phyloP scores from a whole-genome alignment of 2,329 filamentous ascomycete genomes.

The Sphaerulina musiva region DNA sequence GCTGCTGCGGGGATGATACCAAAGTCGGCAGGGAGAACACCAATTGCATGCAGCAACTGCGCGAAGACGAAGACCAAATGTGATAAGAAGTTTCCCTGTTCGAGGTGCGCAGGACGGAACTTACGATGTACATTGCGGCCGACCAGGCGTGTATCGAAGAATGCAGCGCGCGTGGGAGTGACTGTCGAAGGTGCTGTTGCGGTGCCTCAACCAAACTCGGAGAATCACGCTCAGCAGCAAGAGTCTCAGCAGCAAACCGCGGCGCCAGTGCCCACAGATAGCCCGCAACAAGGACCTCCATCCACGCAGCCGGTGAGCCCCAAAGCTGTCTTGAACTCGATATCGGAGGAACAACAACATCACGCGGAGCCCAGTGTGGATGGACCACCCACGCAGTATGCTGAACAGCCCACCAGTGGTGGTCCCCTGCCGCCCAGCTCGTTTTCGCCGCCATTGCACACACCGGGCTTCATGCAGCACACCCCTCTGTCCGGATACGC shows the following conservation, averaged over 20 bases:
- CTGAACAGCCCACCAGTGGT: slow-evolving; percentile 38
- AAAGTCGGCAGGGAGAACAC: slow-evolving; percentile 47
- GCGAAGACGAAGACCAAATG: slow-evolving; percentile 51
- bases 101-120: slow-evolving; percentile 45
- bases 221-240: slow-evolving; percentile 13
- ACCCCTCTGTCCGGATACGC: slow-evolving; percentile 44
- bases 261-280: slow-evolving; percentile 17
- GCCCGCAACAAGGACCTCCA: slow-evolving; percentile 31
- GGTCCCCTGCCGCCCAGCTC: slow-evolving; percentile 26
- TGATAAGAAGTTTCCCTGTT: slow-evolving; percentile 51
- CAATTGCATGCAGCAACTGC: slow-evolving; percentile 49
- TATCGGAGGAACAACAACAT: slow-evolving; percentile 32
- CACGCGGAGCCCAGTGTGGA: slow-evolving; percentile 27
- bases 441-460: slow-evolving; percentile 23
- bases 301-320: slow-evolving; percentile 33
- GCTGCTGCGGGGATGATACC: slow-evolving; percentile 46
- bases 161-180: slow-evolving; percentile 34
- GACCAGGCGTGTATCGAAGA: slow-evolving; percentile 44
- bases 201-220: slow-evolving; percentile 19
- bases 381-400: slow-evolving; percentile 35
- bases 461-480: slow-evolving; percentile 35
- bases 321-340: slow-evolving; percentile 21
- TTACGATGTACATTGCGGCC: slow-evolving; percentile 44
- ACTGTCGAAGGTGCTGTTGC: slow-evolving; percentile 27
- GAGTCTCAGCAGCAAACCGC: slow-evolving; percentile 9